A percentile compares a stretch with the other conserved stretches of the same genome.
Conservation (phyloP, 257 asterid species). For the Gentiana straminea region DNA sequence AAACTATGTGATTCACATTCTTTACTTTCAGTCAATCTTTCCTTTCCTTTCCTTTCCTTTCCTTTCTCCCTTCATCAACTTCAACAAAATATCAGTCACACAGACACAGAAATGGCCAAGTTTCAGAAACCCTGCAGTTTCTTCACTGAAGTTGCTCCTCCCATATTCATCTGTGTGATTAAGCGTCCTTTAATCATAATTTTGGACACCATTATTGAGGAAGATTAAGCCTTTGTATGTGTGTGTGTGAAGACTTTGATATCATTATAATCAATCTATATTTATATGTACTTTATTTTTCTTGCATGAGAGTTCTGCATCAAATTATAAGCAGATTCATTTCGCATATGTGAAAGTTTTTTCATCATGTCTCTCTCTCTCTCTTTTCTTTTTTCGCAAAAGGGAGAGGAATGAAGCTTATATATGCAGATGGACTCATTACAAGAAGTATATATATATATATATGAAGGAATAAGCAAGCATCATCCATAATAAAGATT, state of each 20-base stretch:
- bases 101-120: slow-evolving; percentile 22
- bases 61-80: background rate
- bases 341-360: no score
- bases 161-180: slow-evolving; percentile 28
- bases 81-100: no score
- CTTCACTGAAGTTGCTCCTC: slow-evolving; percentile 48
- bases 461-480: no score
- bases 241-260: no score
- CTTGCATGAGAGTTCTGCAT: no score
- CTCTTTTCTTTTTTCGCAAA: no score
- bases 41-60: background rate
- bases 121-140: slow-evolving; percentile 24
- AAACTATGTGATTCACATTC: background rate
- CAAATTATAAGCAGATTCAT: no score
- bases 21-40: background rate
- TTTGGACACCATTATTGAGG: slow-evolving; percentile 51
- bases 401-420: background rate
- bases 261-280: no score
- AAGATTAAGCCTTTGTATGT: slow-evolving; percentile 10
- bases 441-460: no score
- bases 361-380: no score
- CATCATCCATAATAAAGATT: no score
- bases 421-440: slow-evolving; percentile 6
- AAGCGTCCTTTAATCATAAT: slow-evolving; percentile 29
- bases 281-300: no score